A percentile compares a stretch with the other conserved stretches of the same genome.
These are phyloP conservation scores for Trematosphaeria pertusa DNA, from an alignment of 2,329 filamentous ascomycete species.

Conservation along the genomic window DNA sequence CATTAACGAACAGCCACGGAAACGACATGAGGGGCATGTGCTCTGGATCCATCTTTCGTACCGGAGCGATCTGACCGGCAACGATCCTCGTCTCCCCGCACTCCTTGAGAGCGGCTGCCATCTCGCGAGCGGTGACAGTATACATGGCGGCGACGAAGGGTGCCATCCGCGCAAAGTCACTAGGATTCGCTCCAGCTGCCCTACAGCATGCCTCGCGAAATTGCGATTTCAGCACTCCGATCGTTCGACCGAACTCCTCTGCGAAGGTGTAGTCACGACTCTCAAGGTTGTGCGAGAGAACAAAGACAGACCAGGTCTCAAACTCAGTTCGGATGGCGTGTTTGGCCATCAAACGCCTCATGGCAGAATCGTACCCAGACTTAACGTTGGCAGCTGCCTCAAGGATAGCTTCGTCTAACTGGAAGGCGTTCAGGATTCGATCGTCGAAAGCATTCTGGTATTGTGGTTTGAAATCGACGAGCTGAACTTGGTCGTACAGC, in stretches of 20 bases:
- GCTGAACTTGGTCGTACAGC: conserved; percentile 79
- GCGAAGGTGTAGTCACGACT: conserved; percentile 84
- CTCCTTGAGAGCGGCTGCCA: conserved; percentile 65
- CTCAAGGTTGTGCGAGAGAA: conserved; percentile 74
- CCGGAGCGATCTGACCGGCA: conserved; percentile 47
- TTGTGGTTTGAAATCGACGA: conserved; percentile 73
- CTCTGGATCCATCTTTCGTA: conserved; percentile 51
- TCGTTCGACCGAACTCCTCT: conserved; percentile 78
- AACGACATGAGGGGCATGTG: conserved; percentile 89
- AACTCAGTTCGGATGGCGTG: conserved; percentile 86
- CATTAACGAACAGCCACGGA: conserved; percentile 84
- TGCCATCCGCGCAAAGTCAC: conserved; percentile 60
- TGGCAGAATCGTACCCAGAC: conserved; percentile 74
- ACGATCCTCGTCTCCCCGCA: conserved; percentile 49
- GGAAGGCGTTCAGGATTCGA: conserved; percentile 71
- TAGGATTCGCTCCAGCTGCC: conserved; percentile 59
- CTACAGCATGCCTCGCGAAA: conserved; percentile 73
- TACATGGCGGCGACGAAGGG: conserved; percentile 90
- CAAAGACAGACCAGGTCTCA: conserved; percentile 88
- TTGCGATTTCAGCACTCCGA: conserved; percentile 69
- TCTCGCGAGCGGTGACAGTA: conserved; percentile 75
- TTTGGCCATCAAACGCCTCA: conserved; percentile 84
- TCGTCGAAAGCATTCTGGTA: conserved; percentile 77
- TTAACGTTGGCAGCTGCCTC: conserved; percentile 72
- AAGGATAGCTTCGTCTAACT: conserved; percentile 63